Percentiles rank a stretch among this genome's conserved stretches.
phyloP scores from a whole-genome alignment of 2,329 filamentous ascomycete species.

The Aspergillus fischeri region DNA sequence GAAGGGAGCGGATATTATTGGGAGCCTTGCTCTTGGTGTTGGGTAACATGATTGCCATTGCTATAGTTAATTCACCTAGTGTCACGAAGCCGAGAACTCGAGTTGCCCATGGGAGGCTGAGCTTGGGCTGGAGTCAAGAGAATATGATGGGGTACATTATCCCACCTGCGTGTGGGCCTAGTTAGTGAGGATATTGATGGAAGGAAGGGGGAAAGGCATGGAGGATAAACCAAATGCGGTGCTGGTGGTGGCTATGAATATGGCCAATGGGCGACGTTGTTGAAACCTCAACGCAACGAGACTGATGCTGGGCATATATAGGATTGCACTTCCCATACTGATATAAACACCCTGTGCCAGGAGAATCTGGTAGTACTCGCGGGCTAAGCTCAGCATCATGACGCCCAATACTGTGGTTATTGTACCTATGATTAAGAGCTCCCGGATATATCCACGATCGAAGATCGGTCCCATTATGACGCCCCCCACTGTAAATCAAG shows the following conservation, averaged over 20 bases:
- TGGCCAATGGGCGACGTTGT: neutral
- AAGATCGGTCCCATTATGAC: constrained; percentile 2
- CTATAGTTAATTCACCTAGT: neutral
- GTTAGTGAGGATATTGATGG: neutral
- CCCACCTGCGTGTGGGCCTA: neutral
- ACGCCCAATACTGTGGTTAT: constrained; percentile 1
- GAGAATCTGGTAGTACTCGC: neutral
- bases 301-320: constrained; percentile 3
- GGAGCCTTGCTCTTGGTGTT: neutral
- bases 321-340: constrained; percentile 2
- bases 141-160: neutral
- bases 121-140: neutral
- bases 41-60: neutral
- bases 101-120: neutral
- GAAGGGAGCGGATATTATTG: neutral
- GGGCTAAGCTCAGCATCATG: constrained; percentile 2
- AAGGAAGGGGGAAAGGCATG: neutral
- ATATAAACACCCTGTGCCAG: constrained; percentile 1
- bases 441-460: constrained; percentile 3
- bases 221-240: constrained; percentile 2
- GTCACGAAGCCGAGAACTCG: neutral
- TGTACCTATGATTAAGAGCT: constrained; percentile 1
- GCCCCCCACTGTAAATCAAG: constrained; percentile 1
- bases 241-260: constrained; percentile 1
- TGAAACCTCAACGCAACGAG: constrained; percentile 2